These are phyloP conservation scores for Diaporthe humulicola DNA, from an alignment of 2,329 filamentous ascomycete genomes.

Conservation along the genomic window DNA sequence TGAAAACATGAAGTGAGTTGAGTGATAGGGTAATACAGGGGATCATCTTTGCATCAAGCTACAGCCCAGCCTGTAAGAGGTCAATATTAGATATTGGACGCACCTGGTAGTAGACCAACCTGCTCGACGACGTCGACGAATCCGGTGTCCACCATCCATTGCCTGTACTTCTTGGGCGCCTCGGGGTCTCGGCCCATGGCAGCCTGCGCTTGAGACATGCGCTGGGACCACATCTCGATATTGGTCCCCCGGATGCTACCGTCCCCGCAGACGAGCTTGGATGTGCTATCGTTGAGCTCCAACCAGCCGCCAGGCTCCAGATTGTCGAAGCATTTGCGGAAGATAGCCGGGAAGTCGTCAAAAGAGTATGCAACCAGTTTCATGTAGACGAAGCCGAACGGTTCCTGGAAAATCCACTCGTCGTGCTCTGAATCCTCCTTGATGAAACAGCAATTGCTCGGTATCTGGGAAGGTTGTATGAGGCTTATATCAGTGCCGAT, in stretches of 20 bases:
- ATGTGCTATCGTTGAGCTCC: conserved; percentile 6
- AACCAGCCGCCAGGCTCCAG: conserved; percentile 12
- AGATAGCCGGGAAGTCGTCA: background rate
- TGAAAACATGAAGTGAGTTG: background rate
- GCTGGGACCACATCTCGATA: conserved; percentile 4
- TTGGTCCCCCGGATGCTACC: background rate
- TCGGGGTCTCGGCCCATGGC: background rate
- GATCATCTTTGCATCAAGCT: background rate
- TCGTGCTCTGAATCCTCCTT: conserved; percentile 12
- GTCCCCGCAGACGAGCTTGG: background rate
- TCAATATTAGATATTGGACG: background rate
- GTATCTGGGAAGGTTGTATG: background rate
- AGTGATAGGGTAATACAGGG: background rate
- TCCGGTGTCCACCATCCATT: background rate
- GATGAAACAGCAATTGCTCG: background rate
- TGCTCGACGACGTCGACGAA: conserved; percentile 23
- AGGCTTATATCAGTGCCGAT: background rate
- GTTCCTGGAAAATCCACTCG: conserved; percentile 8
- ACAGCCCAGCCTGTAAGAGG: background rate
- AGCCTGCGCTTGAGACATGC: background rate
- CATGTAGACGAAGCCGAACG: background rate
- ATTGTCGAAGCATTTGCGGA: background rate
- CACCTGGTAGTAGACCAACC: conserved; percentile 1
- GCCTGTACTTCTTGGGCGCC: background rate
- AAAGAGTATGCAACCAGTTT: background rate